Evolutionary conservation across 2,329 filamentous ascomycete species (phyloP).

Genomic region (Exophiala oligosperma): DNA sequence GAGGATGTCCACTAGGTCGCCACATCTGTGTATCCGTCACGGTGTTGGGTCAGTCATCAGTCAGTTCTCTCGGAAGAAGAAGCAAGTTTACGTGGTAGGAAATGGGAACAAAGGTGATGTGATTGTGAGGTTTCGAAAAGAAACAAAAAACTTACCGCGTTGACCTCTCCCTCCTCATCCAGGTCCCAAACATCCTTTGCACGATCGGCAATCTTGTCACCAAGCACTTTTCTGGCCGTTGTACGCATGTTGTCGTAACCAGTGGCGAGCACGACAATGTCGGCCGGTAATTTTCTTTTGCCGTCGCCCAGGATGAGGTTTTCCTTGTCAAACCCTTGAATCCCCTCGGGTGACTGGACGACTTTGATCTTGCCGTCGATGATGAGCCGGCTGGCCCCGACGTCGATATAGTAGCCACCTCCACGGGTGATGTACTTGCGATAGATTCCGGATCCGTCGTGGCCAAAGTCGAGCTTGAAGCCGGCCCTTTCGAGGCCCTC

Average conservation of each 20-base stretch:
- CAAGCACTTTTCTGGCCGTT: conserved; percentile 61
- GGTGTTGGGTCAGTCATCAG: background rate
- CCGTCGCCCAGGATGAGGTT: conserved; percentile 7
- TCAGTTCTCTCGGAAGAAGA: background rate
- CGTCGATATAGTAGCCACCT: conserved; percentile 59
- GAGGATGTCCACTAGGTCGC: conserved; percentile 61
- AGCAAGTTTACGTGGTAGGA: too few relatives aligned
- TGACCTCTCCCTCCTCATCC: conserved; percentile 56
- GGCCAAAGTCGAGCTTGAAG: conserved; percentile 43
- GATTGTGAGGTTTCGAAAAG: background rate
- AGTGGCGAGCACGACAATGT: conserved; percentile 64
- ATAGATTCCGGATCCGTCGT: conserved; percentile 43
- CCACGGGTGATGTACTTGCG: conserved; percentile 49
- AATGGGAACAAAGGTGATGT: background rate
- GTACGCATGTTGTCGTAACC: conserved; percentile 68
- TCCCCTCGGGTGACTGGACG: conserved; percentile 49
- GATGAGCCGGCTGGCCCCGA: conserved; percentile 52
- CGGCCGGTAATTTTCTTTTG: conserved; percentile 41
- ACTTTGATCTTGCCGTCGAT: conserved; percentile 62
- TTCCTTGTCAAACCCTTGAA: conserved; percentile 39
- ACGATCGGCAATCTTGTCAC: conserved; percentile 59
- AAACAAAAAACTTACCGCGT: conserved; percentile 34
- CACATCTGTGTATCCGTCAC: conserved; percentile 38
- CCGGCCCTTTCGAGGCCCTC: conserved; percentile 50
- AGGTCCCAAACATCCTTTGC: conserved; percentile 62